Conservation (phyloP, 2,329 filamentous ascomycete species). For the Dactylonectria estremocensis region DNA sequence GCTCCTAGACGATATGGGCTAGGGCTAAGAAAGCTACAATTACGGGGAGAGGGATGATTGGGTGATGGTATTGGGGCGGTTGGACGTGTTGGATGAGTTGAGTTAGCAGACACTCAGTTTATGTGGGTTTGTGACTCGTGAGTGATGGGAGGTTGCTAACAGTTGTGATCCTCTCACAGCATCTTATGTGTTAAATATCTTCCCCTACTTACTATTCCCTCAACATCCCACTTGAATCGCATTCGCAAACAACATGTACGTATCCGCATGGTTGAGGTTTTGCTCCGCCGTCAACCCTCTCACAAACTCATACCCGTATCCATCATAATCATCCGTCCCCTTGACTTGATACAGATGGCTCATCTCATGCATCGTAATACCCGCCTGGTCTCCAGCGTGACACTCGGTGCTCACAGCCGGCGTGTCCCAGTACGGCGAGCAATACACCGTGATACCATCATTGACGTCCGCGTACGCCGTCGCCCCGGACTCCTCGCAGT, state of each 20-base stretch:
- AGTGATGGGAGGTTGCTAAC: too few relatives aligned
- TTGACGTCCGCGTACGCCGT: constrained; percentile 73
- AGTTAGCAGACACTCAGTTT: too few relatives aligned
- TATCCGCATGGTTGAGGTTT: constrained; percentile 75
- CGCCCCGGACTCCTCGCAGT: constrained; percentile 61
- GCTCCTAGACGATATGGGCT: too few relatives aligned
- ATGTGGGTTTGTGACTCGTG: too few relatives aligned
- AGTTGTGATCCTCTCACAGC: too few relatives aligned
- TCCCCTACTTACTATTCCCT: neutral
- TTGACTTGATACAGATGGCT: constrained; percentile 71
- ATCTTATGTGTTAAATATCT: too few relatives aligned
- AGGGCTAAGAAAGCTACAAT: too few relatives aligned
- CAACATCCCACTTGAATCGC: constrained; percentile 48
- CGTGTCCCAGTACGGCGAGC: constrained; percentile 71
- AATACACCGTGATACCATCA: constrained; percentile 71
- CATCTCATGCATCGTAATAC: constrained; percentile 74
- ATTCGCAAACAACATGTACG: constrained; percentile 61
- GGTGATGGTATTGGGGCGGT: too few relatives aligned
- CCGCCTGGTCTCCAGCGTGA: constrained; percentile 76
- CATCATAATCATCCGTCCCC: constrained; percentile 71
- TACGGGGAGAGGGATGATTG: too few relatives aligned
- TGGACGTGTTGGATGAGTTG: too few relatives aligned
- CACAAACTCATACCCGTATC: constrained; percentile 69
- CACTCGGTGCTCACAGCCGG: constrained; percentile 64
- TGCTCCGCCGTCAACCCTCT: constrained; percentile 59